phyloP scores from a whole-genome alignment of 2,329 filamentous ascomycete species.

The Clarireedia monteithiana region DNA sequence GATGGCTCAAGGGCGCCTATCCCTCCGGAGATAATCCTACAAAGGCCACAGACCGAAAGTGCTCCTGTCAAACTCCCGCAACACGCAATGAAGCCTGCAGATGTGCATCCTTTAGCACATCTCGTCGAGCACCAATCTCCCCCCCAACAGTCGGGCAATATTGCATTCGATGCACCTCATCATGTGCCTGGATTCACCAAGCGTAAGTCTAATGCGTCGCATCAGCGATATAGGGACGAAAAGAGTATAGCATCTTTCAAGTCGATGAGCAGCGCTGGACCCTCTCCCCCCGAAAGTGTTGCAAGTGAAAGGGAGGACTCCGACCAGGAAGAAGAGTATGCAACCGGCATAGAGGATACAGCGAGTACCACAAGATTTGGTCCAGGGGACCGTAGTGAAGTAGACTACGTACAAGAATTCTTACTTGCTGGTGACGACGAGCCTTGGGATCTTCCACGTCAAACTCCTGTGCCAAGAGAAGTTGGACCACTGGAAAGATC shows the following conservation, averaged over 20 bases:
- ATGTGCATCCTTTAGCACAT: neutral
- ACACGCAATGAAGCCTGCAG: neutral
- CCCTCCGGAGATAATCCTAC: neutral
- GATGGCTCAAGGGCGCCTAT: neutral
- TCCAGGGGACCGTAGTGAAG: neutral
- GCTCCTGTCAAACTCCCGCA: neutral
- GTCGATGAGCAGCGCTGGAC: neutral
- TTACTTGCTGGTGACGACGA: constrained; percentile 5
- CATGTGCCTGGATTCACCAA: neutral
- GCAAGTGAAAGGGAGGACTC: constrained; percentile 1
- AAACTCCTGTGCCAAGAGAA: neutral
- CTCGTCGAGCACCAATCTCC: neutral
- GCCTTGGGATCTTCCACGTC: constrained; percentile 7
- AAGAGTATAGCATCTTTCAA: constrained; percentile 5
- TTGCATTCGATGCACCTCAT: neutral
- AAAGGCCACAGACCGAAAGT: neutral
- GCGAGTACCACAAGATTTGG: constrained; percentile 2
- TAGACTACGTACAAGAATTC: constrained; percentile 6
- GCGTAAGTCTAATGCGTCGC: constrained; percentile 2
- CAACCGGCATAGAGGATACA: constrained; percentile 2
- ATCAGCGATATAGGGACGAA: neutral
- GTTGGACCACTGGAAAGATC: neutral
- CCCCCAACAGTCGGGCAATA: neutral
- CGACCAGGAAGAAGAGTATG: constrained; percentile 6
- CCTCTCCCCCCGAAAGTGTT: constrained; percentile 1